phyloP scores from a whole-genome alignment of 768 basidiomycete genomes.

The Roridomyces roridus region DNA sequence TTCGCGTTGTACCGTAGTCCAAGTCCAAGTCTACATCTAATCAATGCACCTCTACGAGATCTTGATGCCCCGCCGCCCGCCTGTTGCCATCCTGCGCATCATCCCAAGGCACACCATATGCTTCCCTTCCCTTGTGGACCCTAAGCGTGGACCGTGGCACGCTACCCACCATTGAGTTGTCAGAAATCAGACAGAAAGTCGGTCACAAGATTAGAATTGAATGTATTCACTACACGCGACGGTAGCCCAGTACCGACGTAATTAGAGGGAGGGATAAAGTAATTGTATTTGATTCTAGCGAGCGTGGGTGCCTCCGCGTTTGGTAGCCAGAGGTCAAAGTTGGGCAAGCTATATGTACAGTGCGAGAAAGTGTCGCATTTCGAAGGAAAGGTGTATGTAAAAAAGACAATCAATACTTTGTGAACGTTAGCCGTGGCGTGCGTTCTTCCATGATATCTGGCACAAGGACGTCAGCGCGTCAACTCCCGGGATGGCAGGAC shows the following conservation, averaged over 20 bases:
- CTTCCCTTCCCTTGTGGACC: too few relatives aligned
- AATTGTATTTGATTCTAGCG: slow-evolving; percentile 2
- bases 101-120: too few relatives aligned
- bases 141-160: too few relatives aligned
- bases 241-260: slow-evolving; percentile 19
- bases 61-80: too few relatives aligned
- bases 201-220: neutral
- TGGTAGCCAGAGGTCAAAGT: slow-evolving; percentile 3
- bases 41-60: too few relatives aligned
- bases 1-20: too few relatives aligned
- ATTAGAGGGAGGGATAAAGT: neutral
- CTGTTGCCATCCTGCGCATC: too few relatives aligned
- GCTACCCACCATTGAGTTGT: too few relatives aligned
- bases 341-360: slow-evolving; percentile 10
- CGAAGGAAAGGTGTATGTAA: neutral
- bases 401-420: slow-evolving; percentile 27
- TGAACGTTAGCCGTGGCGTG: slow-evolving; percentile 41
- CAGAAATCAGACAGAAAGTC: too few relatives aligned
- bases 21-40: too few relatives aligned
- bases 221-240: neutral
- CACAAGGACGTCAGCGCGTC: neutral
- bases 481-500: neutral
- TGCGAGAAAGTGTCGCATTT: neutral
- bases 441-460: slow-evolving; percentile 13
- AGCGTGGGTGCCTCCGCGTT: slow-evolving; percentile 1